Conservation (phyloP, 192 early-diverging fungal species). For the Rhizophlyctis rosea region DNA sequence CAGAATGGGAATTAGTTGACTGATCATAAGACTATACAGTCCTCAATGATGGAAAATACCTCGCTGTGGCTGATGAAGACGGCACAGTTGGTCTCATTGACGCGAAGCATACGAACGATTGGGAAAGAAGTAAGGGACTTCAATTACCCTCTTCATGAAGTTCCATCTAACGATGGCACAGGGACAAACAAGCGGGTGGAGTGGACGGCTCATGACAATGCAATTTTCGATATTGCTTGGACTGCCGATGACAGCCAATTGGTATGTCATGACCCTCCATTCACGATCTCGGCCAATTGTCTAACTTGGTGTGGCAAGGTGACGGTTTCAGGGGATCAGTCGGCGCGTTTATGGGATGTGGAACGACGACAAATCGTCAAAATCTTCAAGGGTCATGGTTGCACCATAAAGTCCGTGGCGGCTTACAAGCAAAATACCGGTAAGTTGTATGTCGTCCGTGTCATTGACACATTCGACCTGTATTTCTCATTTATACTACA, state of each 20-base stretch:
- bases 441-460: conserved; percentile 38
- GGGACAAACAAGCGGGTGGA: conserved; percentile 22
- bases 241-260: conserved; percentile 60
- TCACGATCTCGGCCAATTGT: conserved; percentile 2
- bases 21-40: conserved; percentile 16
- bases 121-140: conserved; percentile 7
- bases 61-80: conserved; percentile 69
- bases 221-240: conserved; percentile 83
- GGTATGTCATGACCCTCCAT: conserved; percentile 34
- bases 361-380: conserved; percentile 53
- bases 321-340: conserved; percentile 76
- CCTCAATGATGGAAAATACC: conserved; percentile 49
- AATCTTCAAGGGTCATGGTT: conserved; percentile 62
- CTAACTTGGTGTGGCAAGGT: conserved; percentile 30
- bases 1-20: background rate
- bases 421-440: conserved; percentile 55
- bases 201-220: conserved; percentile 71
- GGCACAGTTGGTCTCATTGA: conserved; percentile 61
- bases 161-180: no score
- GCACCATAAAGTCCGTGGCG: conserved; percentile 69
- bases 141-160: no score
- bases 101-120: conserved; percentile 38
- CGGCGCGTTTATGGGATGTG: conserved; percentile 71
- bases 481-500: conserved; percentile 16
- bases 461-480: background rate